These are phyloP conservation scores for Yamadazyma membranifaciens DNA, from an alignment of 1,139 yeast genomes.

Conservation along the genomic window DNA sequence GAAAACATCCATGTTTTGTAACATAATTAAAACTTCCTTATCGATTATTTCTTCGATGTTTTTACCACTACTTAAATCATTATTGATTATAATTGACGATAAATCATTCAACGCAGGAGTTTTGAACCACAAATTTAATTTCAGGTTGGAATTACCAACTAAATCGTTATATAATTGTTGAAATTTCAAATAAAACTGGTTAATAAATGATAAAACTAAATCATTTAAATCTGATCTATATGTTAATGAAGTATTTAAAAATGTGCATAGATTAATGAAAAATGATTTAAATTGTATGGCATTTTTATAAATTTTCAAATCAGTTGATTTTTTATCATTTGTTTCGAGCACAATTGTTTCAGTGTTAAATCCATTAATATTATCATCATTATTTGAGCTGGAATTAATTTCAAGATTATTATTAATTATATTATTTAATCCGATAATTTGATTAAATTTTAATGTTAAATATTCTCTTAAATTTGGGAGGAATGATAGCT, in stretches of 20 bases:
- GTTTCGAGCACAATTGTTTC: conserved; percentile 4
- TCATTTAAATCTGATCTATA: conserved; percentile 53
- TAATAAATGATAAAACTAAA: conserved; percentile 38
- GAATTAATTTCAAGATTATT: not conserved
- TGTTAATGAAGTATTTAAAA: conserved; percentile 60
- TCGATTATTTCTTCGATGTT: conserved; percentile 16
- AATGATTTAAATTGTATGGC: conserved; percentile 55
- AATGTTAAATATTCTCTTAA: conserved; percentile 54
- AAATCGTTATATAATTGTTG: conserved; percentile 30
- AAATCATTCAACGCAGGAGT: conserved; percentile 34
- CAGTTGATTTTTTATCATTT: not conserved
- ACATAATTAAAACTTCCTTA: conserved; percentile 38
- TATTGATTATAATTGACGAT: conserved; percentile 28
- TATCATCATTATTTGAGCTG: conserved; percentile 1
- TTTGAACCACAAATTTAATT: conserved; percentile 38
- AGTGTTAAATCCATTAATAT: conserved; percentile 9
- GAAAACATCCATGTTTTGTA: conserved; percentile 25
- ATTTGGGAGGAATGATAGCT: conserved; percentile 59
- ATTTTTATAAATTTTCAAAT: conserved; percentile 37
- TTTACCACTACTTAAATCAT: conserved; percentile 8
- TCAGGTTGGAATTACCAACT: conserved; percentile 22
- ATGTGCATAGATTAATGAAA: conserved; percentile 49
- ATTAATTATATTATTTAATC: conserved; percentile 13
- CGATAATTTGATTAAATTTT: conserved; percentile 31
- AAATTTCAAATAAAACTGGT: conserved; percentile 32